Conservation (phyloP, 73 alveolate species). For the Paramecium biaurelia region DNA sequence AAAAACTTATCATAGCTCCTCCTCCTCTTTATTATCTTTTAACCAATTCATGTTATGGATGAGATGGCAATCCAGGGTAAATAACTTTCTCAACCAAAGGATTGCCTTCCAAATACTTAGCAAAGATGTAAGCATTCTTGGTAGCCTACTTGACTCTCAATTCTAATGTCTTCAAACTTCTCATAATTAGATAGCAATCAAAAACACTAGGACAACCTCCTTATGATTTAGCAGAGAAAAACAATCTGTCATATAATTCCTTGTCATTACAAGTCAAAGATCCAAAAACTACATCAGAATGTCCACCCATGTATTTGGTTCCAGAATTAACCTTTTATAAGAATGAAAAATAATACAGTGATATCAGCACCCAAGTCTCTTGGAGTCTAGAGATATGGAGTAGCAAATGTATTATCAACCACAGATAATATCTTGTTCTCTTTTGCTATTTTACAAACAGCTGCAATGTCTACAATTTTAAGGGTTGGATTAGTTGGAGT, state of each 20-base stretch:
- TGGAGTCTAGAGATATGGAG: slow-evolving; percentile 86
- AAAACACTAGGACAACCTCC: slow-evolving; percentile 89
- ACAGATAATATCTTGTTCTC: slow-evolving; percentile 66
- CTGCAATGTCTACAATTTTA: slow-evolving; percentile 82
- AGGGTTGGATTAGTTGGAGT: slow-evolving; percentile 95
- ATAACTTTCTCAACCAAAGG: slow-evolving; percentile 89
- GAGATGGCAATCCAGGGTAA: slow-evolving; percentile 96
- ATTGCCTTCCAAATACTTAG: slow-evolving; percentile 91
- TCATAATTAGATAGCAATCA: slow-evolving; percentile 90
- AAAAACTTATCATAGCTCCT: slow-evolving; percentile 89
- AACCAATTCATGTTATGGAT: slow-evolving; percentile 91
- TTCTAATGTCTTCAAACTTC: slow-evolving; percentile 92
- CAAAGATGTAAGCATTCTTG: slow-evolving; percentile 92
- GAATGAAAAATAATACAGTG: slow-evolving; percentile 18
- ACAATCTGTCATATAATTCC: slow-evolving; percentile 81
- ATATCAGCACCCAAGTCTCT: slow-evolving; percentile 94
- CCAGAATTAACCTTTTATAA: slow-evolving; percentile 71
- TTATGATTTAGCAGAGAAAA: slow-evolving; percentile 72
- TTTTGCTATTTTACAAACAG: slow-evolving; percentile 78
- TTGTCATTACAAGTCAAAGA: slow-evolving; percentile 74
- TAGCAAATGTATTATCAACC: slow-evolving; percentile 94
- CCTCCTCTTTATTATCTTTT: slow-evolving; percentile 86
- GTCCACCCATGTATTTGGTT: slow-evolving; percentile 98
- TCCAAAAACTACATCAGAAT: slow-evolving; percentile 95
- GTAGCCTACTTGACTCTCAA: slow-evolving; percentile 84